Evolutionary conservation across 139 green algal genomes (phyloP).

Genomic region (Volvox africanus): DNA sequence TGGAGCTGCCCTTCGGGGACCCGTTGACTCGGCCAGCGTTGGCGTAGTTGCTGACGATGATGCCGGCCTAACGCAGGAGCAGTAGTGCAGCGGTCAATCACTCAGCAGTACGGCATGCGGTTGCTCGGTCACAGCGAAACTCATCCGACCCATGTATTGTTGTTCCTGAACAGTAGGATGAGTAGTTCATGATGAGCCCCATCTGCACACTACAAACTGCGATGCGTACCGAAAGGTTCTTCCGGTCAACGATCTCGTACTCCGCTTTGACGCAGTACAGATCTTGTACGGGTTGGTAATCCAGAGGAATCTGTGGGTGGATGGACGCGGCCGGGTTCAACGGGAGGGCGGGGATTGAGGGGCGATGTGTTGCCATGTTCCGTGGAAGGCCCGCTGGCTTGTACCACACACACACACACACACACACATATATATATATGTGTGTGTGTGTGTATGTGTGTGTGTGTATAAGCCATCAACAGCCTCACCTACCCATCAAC

Average conservation of each 20-base stretch:
- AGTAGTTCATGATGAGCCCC: not conserved
- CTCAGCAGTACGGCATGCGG: not conserved
- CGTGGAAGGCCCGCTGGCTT: not conserved
- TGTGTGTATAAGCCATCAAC: not conserved
- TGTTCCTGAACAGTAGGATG: not conserved
- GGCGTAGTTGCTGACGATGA: slow-evolving; percentile 59
- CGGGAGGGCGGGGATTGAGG: not conserved
- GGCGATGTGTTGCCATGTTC: not conserved
- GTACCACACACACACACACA: not conserved
- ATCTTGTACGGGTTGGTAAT: slow-evolving; percentile 45
- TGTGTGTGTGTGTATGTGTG: not conserved
- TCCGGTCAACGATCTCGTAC: slow-evolving; percentile 41
- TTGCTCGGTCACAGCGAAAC: not conserved
- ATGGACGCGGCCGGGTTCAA: not conserved
- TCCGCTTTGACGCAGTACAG: slow-evolving; percentile 54
- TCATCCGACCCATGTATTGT: no score
- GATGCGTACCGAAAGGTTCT: slow-evolving; percentile 30
- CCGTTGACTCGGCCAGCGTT: slow-evolving; percentile 55
- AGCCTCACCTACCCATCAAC: no score
- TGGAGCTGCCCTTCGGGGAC: not conserved
- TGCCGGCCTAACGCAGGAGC: slow-evolving; percentile 23
- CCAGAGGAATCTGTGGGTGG: slow-evolving; percentile 38
- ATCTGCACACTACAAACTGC: not conserved
- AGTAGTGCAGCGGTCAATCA: not conserved
- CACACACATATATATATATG: not conserved